phyloP scores from a whole-genome alignment of 148 eudicot genomes.

The Vaccinium vitisidaea region DNA sequence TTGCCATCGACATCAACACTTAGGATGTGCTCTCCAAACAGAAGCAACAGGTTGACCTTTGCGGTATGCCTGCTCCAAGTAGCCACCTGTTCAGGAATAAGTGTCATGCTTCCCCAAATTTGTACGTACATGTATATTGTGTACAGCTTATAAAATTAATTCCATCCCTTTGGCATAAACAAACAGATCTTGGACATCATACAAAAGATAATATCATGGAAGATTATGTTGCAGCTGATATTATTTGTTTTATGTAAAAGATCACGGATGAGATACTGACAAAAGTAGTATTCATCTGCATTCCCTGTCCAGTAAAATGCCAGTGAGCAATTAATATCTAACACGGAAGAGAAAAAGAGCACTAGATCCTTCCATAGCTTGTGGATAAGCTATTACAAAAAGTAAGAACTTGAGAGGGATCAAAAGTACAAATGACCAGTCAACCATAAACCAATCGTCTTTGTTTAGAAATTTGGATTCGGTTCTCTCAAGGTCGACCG shows the following conservation, averaged over 20 bases:
- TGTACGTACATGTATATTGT: background rate
- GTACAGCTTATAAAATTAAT: background rate
- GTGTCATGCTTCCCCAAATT: conserved; percentile 10
- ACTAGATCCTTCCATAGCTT: background rate
- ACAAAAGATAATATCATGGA: background rate
- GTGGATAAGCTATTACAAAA: background rate
- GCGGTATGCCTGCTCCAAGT: conserved; percentile 81
- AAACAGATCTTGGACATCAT: background rate
- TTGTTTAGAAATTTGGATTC: background rate
- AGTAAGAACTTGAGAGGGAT: background rate
- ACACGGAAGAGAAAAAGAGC: background rate
- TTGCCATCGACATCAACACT: conserved; percentile 82
- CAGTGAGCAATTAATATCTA: background rate
- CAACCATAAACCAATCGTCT: background rate
- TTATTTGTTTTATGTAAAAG: background rate
- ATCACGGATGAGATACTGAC: background rate
- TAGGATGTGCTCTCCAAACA: conserved; percentile 89
- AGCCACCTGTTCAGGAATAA: conserved; percentile 59
- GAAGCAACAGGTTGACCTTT: conserved; percentile 65
- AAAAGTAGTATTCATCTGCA: background rate
- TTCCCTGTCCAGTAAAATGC: background rate
- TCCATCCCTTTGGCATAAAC: background rate
- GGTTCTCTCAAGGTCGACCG: background rate
- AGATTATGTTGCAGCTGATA: background rate
- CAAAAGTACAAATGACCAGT: background rate